phyloP scores from a whole-genome alignment of 2,329 filamentous ascomycete genomes.

The Penicillium hordei region DNA sequence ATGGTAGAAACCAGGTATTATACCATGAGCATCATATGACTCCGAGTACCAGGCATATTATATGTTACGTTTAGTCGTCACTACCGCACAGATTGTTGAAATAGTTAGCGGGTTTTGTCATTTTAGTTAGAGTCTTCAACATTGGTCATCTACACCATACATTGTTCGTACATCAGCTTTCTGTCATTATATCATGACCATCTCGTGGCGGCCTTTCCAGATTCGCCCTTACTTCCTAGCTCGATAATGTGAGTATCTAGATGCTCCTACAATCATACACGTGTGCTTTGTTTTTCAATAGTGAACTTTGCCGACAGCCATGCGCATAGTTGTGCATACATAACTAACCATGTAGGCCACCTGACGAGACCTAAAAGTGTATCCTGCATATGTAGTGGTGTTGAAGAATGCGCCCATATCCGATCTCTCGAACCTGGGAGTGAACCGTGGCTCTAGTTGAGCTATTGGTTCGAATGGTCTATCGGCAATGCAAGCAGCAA shows the following conservation, averaged over 20 bases:
- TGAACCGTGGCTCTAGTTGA: background rate
- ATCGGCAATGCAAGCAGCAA: background rate
- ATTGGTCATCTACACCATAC: no score
- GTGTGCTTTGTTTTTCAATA: background rate
- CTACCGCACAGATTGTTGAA: no score
- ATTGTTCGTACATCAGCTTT: no score
- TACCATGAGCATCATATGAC: no score
- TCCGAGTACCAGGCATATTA: no score
- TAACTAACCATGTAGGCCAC: background rate
- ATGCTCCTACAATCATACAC: background rate
- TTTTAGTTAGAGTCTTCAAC: no score
- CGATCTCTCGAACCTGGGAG: background rate
- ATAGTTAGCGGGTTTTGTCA: no score
- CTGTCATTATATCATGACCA: no score
- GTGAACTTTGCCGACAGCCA: background rate
- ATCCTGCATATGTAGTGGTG: background rate
- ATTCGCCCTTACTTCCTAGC: background rate
- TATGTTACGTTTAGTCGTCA: no score
- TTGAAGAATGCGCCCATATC: background rate
- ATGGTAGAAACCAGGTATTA: no score
- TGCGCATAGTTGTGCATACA: background rate
- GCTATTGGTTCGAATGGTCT: background rate
- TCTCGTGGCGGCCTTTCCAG: background rate
- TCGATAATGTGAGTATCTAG: background rate
- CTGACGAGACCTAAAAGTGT: background rate